These are phyloP conservation scores for Uncinocarpus reesii DNA, from an alignment of 2,329 filamentous ascomycete genomes.

Conservation along the genomic window DNA sequence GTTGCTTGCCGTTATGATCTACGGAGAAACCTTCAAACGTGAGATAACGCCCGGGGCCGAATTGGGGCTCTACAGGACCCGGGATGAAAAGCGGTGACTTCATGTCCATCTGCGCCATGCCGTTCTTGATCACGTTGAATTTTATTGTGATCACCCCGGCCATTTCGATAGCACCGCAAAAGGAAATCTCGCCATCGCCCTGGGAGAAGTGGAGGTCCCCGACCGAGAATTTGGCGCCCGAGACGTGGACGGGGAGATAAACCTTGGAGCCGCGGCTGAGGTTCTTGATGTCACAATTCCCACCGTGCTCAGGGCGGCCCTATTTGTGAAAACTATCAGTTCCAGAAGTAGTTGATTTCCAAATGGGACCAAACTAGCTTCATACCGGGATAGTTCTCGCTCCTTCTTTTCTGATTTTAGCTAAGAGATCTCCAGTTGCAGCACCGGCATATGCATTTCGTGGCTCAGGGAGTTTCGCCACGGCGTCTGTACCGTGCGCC, in stretches of 20 bases:
- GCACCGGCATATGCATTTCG: slow-evolving; percentile 62
- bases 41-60: slow-evolving; percentile 68
- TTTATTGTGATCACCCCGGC: slow-evolving; percentile 84
- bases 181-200: slow-evolving; percentile 84
- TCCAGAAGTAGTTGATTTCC: background rate
- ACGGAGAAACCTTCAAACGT: slow-evolving; percentile 88
- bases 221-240: slow-evolving; percentile 79
- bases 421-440: slow-evolving; percentile 47
- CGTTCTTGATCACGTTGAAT: slow-evolving; percentile 75
- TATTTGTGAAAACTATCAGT: too few relatives aligned
- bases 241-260: slow-evolving; percentile 77
- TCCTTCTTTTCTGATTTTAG: slow-evolving; percentile 63
- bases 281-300: slow-evolving; percentile 89
- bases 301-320: slow-evolving; percentile 73
- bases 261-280: slow-evolving; percentile 68
- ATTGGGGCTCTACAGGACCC: slow-evolving; percentile 79
- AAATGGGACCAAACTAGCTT: slow-evolving; percentile 14
- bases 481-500: slow-evolving; percentile 51
- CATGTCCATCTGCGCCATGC: slow-evolving; percentile 61
- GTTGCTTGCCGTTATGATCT: slow-evolving; percentile 78
- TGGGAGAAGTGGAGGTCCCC: slow-evolving; percentile 82
- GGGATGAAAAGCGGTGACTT: slow-evolving; percentile 78
- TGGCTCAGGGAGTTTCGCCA: slow-evolving; percentile 66
- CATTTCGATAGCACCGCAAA: slow-evolving; percentile 88
- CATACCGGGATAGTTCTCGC: slow-evolving; percentile 67